These are phyloP conservation scores for Lipomyces starkeyi DNA, from an alignment of 805 yeast genomes.

Conservation along the genomic window DNA sequence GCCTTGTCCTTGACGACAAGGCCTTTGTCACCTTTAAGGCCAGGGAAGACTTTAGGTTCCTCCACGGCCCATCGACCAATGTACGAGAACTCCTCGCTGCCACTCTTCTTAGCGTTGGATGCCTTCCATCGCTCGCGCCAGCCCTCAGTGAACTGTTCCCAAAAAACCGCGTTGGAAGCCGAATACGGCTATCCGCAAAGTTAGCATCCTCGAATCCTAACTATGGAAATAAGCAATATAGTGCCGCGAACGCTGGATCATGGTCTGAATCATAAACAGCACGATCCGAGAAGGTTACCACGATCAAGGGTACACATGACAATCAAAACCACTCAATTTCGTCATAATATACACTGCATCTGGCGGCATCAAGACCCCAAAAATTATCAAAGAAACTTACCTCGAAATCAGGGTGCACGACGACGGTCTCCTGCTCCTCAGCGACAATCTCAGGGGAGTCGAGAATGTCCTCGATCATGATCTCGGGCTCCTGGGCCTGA, in stretches of 20 bases:
- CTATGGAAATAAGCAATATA: background rate
- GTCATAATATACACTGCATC: background rate
- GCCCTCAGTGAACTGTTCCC: slow-evolving; percentile 50
- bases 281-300: background rate
- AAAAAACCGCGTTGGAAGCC: slow-evolving; percentile 47
- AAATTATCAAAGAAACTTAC: slow-evolving; percentile 4
- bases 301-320: background rate
- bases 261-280: background rate
- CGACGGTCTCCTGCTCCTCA: slow-evolving; percentile 9
- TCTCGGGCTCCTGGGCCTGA: slow-evolving; percentile 24
- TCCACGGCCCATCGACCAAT: slow-evolving; percentile 79
- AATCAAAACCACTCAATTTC: background rate
- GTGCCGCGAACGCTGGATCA: background rate
- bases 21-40: slow-evolving; percentile 70
- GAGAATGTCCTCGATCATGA: slow-evolving; percentile 24
- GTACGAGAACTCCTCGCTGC: slow-evolving; percentile 64
- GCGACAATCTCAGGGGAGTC: slow-evolving; percentile 9
- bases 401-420: slow-evolving; percentile 24
- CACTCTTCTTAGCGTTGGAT: slow-evolving; percentile 54
- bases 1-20: slow-evolving; percentile 77
- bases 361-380: background rate
- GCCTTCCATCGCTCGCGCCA: slow-evolving; percentile 57
- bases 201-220: background rate
- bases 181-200: slow-evolving; percentile 19
- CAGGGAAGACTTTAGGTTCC: slow-evolving; percentile 63